Percentiles rank a stretch among this genome's conserved stretches.
phyloP scores from a whole-genome alignment of 768 basidiomycete genomes.

The Tubosaeta sp. region DNA sequence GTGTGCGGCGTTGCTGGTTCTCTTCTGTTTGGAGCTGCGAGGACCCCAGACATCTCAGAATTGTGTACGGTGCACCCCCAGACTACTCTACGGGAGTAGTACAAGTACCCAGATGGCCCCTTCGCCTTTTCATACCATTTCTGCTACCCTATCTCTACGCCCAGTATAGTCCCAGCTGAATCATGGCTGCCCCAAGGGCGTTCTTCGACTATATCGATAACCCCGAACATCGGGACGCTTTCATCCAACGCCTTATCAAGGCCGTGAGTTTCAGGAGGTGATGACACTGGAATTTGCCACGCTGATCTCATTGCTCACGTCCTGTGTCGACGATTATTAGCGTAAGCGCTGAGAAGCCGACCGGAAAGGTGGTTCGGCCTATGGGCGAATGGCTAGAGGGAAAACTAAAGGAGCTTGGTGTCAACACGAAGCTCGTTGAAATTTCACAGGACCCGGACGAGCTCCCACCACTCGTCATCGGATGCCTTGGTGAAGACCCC shows the following conservation, averaged over 20 bases:
- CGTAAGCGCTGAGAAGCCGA: neutral
- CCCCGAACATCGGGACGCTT: neutral
- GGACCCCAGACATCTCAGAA: no score
- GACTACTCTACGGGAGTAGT: no score
- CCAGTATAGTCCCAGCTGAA: neutral
- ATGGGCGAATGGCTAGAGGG: neutral
- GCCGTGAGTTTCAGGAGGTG: neutral
- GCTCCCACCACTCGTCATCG: neutral
- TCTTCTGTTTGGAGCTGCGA: neutral
- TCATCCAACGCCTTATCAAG: neutral
- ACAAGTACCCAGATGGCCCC: neutral
- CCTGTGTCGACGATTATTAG: slow-evolving; percentile 10
- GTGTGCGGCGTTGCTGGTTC: neutral
- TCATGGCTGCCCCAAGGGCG: neutral
- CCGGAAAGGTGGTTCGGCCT: neutral
- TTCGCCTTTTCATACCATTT: neutral
- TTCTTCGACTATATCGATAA: neutral
- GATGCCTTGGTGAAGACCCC: neutral
- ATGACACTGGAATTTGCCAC: neutral
- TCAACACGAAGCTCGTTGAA: neutral
- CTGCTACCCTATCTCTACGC: neutral
- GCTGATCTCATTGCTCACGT: neutral
- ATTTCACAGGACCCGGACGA: neutral
- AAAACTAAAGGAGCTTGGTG: neutral
- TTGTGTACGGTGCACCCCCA: neutral